phyloP scores from a whole-genome alignment of 768 basidiomycete species.

The Astraeus odoratus region DNA sequence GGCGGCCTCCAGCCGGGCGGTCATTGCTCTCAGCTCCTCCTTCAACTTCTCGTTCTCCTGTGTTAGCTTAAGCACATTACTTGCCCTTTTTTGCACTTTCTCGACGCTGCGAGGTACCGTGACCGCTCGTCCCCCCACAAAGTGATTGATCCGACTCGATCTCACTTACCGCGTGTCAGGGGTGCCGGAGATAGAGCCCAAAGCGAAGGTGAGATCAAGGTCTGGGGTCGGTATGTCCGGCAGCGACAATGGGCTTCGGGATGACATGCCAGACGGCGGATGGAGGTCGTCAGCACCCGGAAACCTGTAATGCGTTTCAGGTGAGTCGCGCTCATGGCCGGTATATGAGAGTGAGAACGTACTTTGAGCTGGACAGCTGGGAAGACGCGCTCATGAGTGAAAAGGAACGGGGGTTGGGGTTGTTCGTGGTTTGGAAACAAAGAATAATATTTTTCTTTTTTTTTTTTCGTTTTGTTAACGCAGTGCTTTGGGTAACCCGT shows the following conservation, averaged over 20 bases:
- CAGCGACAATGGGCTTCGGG: slow-evolving; percentile 29
- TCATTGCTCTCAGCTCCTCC: slow-evolving; percentile 69
- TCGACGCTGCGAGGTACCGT: slow-evolving; percentile 25
- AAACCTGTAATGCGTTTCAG: slow-evolving; percentile 13
- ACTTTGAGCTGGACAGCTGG: slow-evolving; percentile 15
- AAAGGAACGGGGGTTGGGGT: slow-evolving; percentile 8
- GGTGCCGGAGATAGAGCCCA: slow-evolving; percentile 28
- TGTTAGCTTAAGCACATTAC: slow-evolving; percentile 68
- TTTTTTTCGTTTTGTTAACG: too few species aligned
- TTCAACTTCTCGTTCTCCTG: slow-evolving; percentile 77
- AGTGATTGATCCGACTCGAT: slow-evolving; percentile 15
- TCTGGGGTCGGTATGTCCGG: slow-evolving; percentile 49
- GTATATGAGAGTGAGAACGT: slow-evolving; percentile 10
- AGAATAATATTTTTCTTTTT: not conserved
- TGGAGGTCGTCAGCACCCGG: slow-evolving; percentile 13
- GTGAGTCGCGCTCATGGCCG: slow-evolving; percentile 16
- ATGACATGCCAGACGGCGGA: slow-evolving; percentile 11
- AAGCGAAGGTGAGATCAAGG: slow-evolving; percentile 38
- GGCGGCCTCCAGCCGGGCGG: slow-evolving; percentile 65
- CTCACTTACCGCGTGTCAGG: slow-evolving; percentile 42
- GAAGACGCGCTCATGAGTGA: slow-evolving; percentile 24
- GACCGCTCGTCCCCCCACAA: slow-evolving; percentile 25
- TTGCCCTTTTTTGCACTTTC: slow-evolving; percentile 59
- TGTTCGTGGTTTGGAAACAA: slow-evolving; percentile 3
- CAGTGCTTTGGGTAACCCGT: too few species aligned